Percentiles rank a stretch among this genome's conserved stretches.
phyloP scores from a whole-genome alignment of 257 asterid genomes.

The Solanum etuberosum region DNA sequence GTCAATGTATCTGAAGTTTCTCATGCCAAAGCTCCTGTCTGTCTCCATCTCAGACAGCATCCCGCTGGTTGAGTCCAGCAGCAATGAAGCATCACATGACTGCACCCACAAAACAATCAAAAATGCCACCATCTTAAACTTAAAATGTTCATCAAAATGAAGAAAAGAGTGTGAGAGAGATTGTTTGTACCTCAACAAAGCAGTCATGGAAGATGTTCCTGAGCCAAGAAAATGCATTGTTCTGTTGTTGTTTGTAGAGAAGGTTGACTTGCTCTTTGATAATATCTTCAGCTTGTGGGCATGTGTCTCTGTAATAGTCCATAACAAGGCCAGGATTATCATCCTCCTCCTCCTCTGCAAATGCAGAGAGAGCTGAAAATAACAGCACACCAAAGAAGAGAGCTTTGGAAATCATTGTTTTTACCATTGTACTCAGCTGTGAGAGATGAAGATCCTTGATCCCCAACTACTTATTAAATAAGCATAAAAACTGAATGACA shows the following conservation, averaged over 20 bases:
- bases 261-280: constrained; percentile 80
- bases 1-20: constrained; percentile 82
- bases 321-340: constrained; percentile 35
- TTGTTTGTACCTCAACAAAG: constrained; percentile 53
- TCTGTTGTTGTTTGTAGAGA: constrained; percentile 95
- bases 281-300: constrained; percentile 92
- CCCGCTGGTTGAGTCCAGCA: constrained; percentile 82
- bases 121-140: not conserved
- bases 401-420: constrained; percentile 27
- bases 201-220: constrained; percentile 96
- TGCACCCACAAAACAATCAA: constrained; percentile 21
- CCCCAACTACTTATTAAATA: not conserved
- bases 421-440: not conserved
- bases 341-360: constrained; percentile 13
- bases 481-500: not conserved
- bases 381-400: constrained; percentile 27
- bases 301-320: constrained; percentile 68
- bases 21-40: constrained; percentile 87
- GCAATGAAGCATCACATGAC: constrained; percentile 95
- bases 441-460: not conserved
- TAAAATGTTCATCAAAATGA: not conserved
- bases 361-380: constrained; percentile 18
- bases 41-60: constrained; percentile 77
- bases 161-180: not conserved
- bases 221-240: constrained; percentile 96